A percentile compares a stretch with the other conserved stretches of the same genome.
These are phyloP conservation scores for Eimeria zaria DNA, from an alignment of 169 alveolate species.

Conservation along the genomic window DNA sequence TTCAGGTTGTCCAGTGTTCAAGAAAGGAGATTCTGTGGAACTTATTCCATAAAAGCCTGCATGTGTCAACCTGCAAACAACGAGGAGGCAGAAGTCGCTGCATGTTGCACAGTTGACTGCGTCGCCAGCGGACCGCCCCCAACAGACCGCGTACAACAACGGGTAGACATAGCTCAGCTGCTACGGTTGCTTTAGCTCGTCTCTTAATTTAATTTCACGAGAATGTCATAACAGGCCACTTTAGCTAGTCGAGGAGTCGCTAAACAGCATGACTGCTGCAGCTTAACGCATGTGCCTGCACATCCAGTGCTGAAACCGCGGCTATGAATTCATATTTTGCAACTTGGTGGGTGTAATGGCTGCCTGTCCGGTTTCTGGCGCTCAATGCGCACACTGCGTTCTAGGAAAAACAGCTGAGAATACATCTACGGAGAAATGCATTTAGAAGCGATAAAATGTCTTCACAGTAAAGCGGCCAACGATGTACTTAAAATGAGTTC, in stretches of 20 bases:
- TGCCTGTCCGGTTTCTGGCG: too few species aligned
- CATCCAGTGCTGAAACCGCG: too few species aligned
- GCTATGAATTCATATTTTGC: too few species aligned
- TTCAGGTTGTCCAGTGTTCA: background rate
- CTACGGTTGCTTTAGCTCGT: background rate
- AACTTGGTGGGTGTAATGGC: too few species aligned
- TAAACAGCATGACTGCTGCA: background rate
- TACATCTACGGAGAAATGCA: background rate
- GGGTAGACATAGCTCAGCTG: background rate
- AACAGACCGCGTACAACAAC: background rate
- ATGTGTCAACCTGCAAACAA: background rate
- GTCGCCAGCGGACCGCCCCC: constrained; percentile 24
- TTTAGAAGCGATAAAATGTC: background rate
- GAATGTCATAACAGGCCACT: background rate
- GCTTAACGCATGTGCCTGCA: background rate
- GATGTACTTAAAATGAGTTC: too few species aligned
- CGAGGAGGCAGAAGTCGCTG: background rate
- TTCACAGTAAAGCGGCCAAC: too few species aligned
- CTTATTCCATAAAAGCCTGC: background rate
- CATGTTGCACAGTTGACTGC: background rate
- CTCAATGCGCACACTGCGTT: too few species aligned
- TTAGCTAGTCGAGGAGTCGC: background rate
- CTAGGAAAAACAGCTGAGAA: background rate
- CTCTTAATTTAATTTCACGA: background rate
- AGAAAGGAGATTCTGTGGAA: background rate